Base-by-base conservation (phyloP, 176 grass and related monocot species). In the Alopecurus myosuroides region DNA sequence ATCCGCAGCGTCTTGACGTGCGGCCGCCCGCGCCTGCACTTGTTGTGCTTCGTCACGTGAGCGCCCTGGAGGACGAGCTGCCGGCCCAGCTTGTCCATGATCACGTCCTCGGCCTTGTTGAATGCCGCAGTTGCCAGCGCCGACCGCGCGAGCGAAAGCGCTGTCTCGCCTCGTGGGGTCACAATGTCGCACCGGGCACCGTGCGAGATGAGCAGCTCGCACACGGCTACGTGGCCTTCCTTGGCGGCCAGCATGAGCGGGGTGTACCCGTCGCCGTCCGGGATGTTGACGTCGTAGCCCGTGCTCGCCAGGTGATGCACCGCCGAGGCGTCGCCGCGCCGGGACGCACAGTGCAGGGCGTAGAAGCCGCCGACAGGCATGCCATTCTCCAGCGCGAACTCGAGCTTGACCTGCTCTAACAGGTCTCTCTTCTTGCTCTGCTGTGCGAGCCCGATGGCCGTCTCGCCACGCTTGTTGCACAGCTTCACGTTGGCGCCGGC, bases 331-430 rank as follows among this genome's bases (percentile, higher is more conserved):
- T 96, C 93, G 0, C 91, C 93, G 5, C 91, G 91, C 61, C 93
- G 79, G 36, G 93, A 92, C 0, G 93, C 93, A 18, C 90, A 96
- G 80, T 96, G 97, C 26, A 99, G 82, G 23, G 93, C 97, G 62
- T 92, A 92, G 90, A 96, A 96, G 0, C 86, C 89, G 2, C 91
- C 72, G 4, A 46, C 89, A 6, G 93, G 85, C 50, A 78, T 79
- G 73, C 97, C 97, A n/a, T 92, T 95, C 90, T 99, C 97, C 65
- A 99, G 86, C 10, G 88, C 90, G 74, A 96, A 91, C 49, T 99
- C 89, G 22, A 99, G 91, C 97, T 96, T 94, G 64, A 92, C 89
- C 88, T 92, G 97, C 89, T 99, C 97, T 65, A 99, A 99, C 15
- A 94, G 77, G 45, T 99, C 97, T 46, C 89, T 65, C 69, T 94